These are phyloP conservation scores for Senecio squalidus DNA, from an alignment of 140 eudicot genomes.

Conservation along the genomic window DNA sequence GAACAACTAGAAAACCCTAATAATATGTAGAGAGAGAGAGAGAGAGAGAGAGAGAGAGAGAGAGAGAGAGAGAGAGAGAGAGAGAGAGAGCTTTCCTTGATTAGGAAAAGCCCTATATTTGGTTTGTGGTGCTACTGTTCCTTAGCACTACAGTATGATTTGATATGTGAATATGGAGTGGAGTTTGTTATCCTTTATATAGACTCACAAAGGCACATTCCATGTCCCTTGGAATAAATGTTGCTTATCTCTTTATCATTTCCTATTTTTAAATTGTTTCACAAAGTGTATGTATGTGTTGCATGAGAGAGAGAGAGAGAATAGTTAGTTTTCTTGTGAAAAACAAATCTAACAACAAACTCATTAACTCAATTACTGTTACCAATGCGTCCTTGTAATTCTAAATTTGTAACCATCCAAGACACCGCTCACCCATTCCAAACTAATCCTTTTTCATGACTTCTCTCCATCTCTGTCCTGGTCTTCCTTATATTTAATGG, in stretches of 20 bases:
- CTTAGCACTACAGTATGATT: slow-evolving; percentile 23
- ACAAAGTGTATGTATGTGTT: neutral
- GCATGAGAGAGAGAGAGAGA: too few relatives aligned
- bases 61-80: slow-evolving; percentile 11
- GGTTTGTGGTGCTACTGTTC: slow-evolving; percentile 24
- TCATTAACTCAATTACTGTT: slow-evolving; percentile 36
- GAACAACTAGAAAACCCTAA: slow-evolving; percentile 26
- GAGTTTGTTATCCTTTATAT: slow-evolving; percentile 34
- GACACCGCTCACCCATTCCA: slow-evolving; percentile 12
- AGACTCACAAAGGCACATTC: slow-evolving; percentile 32
- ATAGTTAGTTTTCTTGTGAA: slow-evolving; percentile 4
- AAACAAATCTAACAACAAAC: slow-evolving; percentile 22
- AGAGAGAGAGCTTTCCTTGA: slow-evolving; percentile 12
- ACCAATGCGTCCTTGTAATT: slow-evolving; percentile 57
- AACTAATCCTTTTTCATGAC: slow-evolving; percentile 17
- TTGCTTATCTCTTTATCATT: slow-evolving; percentile 29
- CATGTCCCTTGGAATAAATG: slow-evolving; percentile 47
- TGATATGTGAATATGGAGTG: slow-evolving; percentile 25
- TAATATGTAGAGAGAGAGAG: slow-evolving; percentile 14
- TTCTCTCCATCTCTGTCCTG: slow-evolving; percentile 20
- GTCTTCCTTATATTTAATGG: slow-evolving; percentile 11
- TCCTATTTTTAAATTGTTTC: slow-evolving; percentile 5
- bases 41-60: slow-evolving; percentile 14
- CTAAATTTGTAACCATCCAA: slow-evolving; percentile 42
- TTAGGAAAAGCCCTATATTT: slow-evolving; percentile 6